phyloP scores from a whole-genome alignment of 306 rosid species.

The Quercus berberidifolia region DNA sequence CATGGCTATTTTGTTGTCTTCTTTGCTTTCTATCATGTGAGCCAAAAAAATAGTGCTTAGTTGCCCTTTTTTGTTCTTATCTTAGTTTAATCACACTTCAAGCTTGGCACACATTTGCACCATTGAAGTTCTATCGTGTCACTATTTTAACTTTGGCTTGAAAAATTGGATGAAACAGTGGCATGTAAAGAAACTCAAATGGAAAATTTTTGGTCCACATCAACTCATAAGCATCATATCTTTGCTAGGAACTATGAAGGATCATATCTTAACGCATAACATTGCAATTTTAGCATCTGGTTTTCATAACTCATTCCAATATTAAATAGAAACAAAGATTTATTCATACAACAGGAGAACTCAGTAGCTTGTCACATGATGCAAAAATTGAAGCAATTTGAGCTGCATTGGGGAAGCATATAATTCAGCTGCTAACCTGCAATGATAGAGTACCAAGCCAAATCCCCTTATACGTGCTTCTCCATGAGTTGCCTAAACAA shows the following conservation, averaged over 20 bases:
- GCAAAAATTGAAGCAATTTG: not conserved
- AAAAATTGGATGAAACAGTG: not conserved
- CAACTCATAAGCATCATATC: not conserved
- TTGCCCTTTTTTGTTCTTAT: too few species aligned
- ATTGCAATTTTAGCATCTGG: not conserved
- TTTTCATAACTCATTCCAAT: not conserved
- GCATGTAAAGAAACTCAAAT: not conserved
- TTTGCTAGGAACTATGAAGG: not conserved
- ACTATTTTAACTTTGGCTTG: not conserved
- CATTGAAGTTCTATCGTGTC: not conserved
- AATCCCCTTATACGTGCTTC: conserved; percentile 30
- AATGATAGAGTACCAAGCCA: not conserved
- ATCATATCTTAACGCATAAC: not conserved
- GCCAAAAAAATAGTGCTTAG: too few species aligned
- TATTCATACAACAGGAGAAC: conserved; percentile 2
- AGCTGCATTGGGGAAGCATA: not conserved
- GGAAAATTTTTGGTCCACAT: not conserved
- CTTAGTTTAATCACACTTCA: too few species aligned
- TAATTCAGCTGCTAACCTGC: conserved; percentile 1
- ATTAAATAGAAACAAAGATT: not conserved
- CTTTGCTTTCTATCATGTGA: too few species aligned
- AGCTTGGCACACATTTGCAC: not conserved
- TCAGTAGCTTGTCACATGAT: not conserved
- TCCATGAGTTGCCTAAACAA: conserved; percentile 48
- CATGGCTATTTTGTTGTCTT: too few species aligned